Base-by-base conservation (phyloP, 345 rosid species). In the Euphorbia tirucalli region DNA sequence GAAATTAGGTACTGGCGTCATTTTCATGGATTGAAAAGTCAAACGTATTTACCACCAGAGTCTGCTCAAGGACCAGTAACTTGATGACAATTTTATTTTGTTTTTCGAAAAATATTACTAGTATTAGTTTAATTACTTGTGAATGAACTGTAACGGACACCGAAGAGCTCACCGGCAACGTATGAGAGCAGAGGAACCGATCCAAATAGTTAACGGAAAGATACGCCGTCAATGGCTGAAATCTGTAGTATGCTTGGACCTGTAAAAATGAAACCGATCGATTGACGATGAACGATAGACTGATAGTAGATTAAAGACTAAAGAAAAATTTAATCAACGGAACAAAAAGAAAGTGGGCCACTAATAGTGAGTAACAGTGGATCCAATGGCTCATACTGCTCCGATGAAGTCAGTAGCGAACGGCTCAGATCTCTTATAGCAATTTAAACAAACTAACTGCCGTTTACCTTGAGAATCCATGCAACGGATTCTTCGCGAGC, bases 121-220 rank as follows among this genome's bases (percentile, higher is more conserved):
- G n/a, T n/a, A n/a, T n/a, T n/a, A n/a, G n/a, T 27, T 55, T 25
- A 9, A 11, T 28, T 66, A n/a, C 49, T 46, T 1, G 19, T 3
- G 6, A 16, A 46, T 7, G 2, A 10, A 31, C 22, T n/a, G 25
- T 50, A 16, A 43, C 14, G 11, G 18, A 43, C 25, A 19, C 18
- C 19, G 19, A 64, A 75, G 71, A 50, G 21, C 83, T 83, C 82
- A 95, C 99, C 91, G 89, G 96, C 83, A 90, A 73, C 1, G 81
- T 81, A 65, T 86, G 91, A 75, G 90, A 86, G 66, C 82, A 84
- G 0, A 95, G 83, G 83, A 90, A 95, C 65, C 99, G 93, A 61
- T 95, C 99, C 80, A 95, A 66, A 82, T 95, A 95, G 86, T 95
- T 95, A 73, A 95, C 92, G 87, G 99, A 78, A 74, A 95, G 93